Evolutionary conservation across 2,329 filamentous ascomycete species (phyloP).

Genomic region (Calonectria henricotiae): DNA sequence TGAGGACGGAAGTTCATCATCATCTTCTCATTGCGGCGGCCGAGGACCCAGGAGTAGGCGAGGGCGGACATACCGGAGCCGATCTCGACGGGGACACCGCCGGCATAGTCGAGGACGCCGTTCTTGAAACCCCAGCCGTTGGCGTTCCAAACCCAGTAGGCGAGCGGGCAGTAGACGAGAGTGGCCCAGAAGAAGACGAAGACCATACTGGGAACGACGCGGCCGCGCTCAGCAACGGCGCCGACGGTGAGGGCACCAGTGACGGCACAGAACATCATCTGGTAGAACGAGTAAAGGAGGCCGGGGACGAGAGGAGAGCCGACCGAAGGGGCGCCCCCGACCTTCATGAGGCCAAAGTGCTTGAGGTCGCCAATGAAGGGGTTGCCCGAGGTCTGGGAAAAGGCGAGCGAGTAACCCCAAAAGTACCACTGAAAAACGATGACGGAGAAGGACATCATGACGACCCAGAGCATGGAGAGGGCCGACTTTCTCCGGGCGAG

Average conservation of each 20-base stretch:
- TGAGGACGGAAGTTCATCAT: constrained; percentile 99
- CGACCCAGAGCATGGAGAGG: constrained; percentile 96
- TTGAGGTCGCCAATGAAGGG: constrained; percentile 93
- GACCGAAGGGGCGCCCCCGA: constrained; percentile 86
- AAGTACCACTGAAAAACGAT: constrained; percentile 99
- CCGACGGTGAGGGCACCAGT: constrained; percentile 94
- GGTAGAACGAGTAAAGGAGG: constrained; percentile 94
- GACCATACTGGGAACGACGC: constrained; percentile 93
- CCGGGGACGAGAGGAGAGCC: constrained; percentile 92
- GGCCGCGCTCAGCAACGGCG: constrained; percentile 93
- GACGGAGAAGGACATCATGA: constrained; percentile 93
- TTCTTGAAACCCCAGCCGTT: constrained; percentile 95
- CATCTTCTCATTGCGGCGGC: constrained; percentile 98
- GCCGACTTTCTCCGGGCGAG: constrained; percentile 98
- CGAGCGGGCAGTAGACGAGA: constrained; percentile 95
- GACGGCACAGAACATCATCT: constrained; percentile 98
- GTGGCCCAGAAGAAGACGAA: constrained; percentile 98
- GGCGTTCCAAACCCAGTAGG: constrained; percentile 96
- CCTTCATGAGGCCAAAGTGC: constrained; percentile 91
- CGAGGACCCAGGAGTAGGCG: constrained; percentile 96
- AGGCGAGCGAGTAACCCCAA: constrained; percentile 97
- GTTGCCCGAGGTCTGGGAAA: constrained; percentile 85
- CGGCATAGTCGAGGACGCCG: constrained; percentile 96
- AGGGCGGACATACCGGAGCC: constrained; percentile 93
- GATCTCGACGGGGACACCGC: constrained; percentile 97